These are phyloP conservation scores for Wolfiporia cocos DNA, from an alignment of 1,284 basidiomycete genomes.

Conservation along the genomic window DNA sequence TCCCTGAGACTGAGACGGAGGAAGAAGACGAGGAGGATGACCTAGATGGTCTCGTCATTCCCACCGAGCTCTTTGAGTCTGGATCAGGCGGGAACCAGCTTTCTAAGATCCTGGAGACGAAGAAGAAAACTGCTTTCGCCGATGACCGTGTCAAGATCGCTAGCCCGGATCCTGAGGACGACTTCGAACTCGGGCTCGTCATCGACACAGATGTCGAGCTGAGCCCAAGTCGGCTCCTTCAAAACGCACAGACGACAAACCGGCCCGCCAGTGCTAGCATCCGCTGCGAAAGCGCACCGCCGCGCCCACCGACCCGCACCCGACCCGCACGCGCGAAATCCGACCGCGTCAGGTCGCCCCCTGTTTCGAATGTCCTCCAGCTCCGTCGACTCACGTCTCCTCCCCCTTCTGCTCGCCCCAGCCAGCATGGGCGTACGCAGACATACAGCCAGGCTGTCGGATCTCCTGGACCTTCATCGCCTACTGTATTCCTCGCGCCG, in stretches of 20 bases:
- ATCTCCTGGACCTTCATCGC: conserved; percentile 39
- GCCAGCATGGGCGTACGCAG: conserved; percentile 43
- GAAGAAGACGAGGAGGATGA: conserved; percentile 64
- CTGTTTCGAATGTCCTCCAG: conserved; percentile 56
- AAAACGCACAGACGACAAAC: conserved; percentile 40
- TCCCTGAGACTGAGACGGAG: conserved; percentile 64
- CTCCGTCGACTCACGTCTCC: conserved; percentile 50
- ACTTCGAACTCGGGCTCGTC: conserved; percentile 76
- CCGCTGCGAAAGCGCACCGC: conserved; percentile 47
- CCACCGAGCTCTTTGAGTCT: conserved; percentile 65
- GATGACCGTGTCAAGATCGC: conserved; percentile 46
- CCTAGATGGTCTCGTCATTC: conserved; percentile 75
- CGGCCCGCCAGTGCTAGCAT: conserved; percentile 29
- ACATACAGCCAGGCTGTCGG: conserved; percentile 51
- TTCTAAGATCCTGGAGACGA: conserved; percentile 66
- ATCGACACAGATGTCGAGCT: conserved; percentile 77
- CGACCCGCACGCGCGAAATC: conserved; percentile 49
- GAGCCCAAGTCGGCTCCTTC: conserved; percentile 64
- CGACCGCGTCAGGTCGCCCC: conserved; percentile 60
- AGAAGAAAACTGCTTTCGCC: conserved; percentile 52
- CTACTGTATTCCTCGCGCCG: conserved; percentile 50
- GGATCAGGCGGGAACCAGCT: conserved; percentile 60
- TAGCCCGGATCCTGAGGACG: conserved; percentile 65
- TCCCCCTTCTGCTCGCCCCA: conserved; percentile 44
- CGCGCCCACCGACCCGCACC: conserved; percentile 35